Percentiles rank a stretch among this genome's conserved stretches.
Conservation (phyloP, 257 asterid species). For the Capsicum chinense region DNA sequence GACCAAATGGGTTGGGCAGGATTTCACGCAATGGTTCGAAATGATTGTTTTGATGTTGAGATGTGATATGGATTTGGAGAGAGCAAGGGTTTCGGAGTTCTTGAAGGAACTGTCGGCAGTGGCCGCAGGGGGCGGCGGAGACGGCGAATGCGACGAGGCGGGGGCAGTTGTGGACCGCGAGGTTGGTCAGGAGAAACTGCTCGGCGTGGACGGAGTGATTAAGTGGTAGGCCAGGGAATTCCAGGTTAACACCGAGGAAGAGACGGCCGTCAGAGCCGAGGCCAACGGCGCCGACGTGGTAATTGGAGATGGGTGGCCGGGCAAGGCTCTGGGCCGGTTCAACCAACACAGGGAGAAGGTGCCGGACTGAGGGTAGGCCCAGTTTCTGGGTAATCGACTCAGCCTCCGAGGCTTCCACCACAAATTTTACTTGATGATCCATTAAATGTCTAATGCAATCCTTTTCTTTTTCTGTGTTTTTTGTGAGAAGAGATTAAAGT, state of each 20-base stretch:
- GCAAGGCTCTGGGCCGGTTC: no score
- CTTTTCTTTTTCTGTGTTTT: neutral
- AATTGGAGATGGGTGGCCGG: no score
- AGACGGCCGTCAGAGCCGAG: constrained; percentile 91
- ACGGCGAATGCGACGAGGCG: constrained; percentile 67
- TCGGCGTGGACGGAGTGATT: constrained; percentile 93
- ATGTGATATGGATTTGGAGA: constrained; percentile 58
- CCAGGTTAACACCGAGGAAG: constrained; percentile 80
- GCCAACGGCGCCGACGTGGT: constrained; percentile 34
- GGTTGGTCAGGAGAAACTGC: constrained; percentile 77
- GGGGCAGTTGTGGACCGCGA: constrained; percentile 60
- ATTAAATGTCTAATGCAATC: constrained; percentile 17
- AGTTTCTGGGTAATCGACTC: constrained; percentile 62
- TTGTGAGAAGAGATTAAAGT: no score
- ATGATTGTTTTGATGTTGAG: constrained; percentile 32
- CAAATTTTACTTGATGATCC: constrained; percentile 53
- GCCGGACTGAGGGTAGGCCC: no score
- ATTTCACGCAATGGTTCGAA: constrained; percentile 59
- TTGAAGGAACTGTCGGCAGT: constrained; percentile 93
- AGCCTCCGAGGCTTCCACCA: constrained; percentile 62
- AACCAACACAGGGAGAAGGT: no score
- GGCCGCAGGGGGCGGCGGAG: constrained; percentile 96
- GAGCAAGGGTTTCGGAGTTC: constrained; percentile 68
- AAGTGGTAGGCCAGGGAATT: constrained; percentile 78
- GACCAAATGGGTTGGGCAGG: constrained; percentile 81